Conservation (phyloP, 495 filamentous ascomycete genomes). For the Penicillium riverlandense region DNA sequence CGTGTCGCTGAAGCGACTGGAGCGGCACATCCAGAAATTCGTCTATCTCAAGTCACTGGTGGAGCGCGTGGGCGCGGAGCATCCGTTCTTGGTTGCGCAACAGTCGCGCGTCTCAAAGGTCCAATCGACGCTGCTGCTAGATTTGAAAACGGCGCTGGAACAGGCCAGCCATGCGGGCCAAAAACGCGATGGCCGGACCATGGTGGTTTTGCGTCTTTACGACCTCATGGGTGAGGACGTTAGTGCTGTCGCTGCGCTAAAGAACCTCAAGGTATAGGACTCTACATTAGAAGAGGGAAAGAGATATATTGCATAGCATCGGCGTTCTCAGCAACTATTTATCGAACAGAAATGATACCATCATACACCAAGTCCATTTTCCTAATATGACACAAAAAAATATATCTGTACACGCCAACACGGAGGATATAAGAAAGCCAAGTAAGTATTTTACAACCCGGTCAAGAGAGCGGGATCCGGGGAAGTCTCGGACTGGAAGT, state of each 20-base stretch:
- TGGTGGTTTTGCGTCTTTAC: slow-evolving; percentile 71
- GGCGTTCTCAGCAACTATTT: slow-evolving; percentile 28
- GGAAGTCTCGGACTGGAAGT: slow-evolving; percentile 56
- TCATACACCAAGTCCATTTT: slow-evolving; percentile 37
- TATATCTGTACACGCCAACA: slow-evolving; percentile 34
- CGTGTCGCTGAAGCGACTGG: slow-evolving; percentile 45
- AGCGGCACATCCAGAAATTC: slow-evolving; percentile 51
- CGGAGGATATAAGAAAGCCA: slow-evolving; percentile 17
- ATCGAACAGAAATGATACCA: slow-evolving; percentile 44
- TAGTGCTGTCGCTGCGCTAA: slow-evolving; percentile 59
- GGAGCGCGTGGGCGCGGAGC: slow-evolving; percentile 44
- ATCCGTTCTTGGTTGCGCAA: slow-evolving; percentile 60
- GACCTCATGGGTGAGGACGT: slow-evolving; percentile 64
- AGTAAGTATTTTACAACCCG: slow-evolving; percentile 35
- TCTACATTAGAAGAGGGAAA: background rate
- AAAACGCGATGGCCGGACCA: slow-evolving; percentile 47
- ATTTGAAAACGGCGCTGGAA: slow-evolving; percentile 72
- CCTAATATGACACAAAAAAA: slow-evolving; percentile 27
- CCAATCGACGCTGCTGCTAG: slow-evolving; percentile 73
- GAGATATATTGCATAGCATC: slow-evolving; percentile 34
- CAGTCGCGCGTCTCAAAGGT: slow-evolving; percentile 50
- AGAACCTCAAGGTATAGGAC: slow-evolving; percentile 50
- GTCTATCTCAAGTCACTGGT: slow-evolving; percentile 45
- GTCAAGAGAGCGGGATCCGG: slow-evolving; percentile 36
- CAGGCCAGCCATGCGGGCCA: slow-evolving; percentile 53